Evolutionary conservation across 352 stramenopile species (phyloP).

Genomic region (Pythium plurisporium): DNA sequence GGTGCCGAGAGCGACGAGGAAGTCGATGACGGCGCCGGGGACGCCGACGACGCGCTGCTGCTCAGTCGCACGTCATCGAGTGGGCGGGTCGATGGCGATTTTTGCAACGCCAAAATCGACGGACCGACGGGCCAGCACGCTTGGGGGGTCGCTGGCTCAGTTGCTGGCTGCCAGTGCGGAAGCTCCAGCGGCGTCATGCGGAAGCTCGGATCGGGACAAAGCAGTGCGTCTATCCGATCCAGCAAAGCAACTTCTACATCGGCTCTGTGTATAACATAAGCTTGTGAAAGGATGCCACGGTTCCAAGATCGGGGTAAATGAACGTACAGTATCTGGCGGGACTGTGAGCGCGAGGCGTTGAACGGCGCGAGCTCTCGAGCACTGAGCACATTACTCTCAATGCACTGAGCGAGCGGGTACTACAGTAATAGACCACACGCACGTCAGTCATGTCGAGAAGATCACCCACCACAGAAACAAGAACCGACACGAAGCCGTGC

Average conservation of each 20-base stretch:
- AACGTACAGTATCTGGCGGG: conserved; percentile 6
- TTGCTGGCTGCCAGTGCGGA: neutral
- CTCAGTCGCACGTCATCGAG: conserved; percentile 19
- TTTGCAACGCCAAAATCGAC: too few relatives aligned
- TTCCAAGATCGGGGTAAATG: neutral
- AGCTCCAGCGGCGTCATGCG: conserved; percentile 9
- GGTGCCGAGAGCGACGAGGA: neutral
- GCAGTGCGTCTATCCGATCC: neutral
- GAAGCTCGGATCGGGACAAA: neutral
- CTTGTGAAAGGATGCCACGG: neutral
- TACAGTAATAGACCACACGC: too few relatives aligned
- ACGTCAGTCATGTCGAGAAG: too few relatives aligned
- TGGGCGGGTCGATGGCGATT: neutral
- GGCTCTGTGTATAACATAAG: conserved; percentile 1
- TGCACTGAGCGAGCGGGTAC: conserved; percentile 26
- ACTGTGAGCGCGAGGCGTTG: neutral
- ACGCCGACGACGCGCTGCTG: conserved; percentile 13
- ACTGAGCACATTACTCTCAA: conserved; percentile 19
- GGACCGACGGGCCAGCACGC: conserved; percentile 27
- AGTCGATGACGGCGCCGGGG: conserved; percentile 1
- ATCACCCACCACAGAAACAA: neutral
- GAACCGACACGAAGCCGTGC: conserved; percentile 19
- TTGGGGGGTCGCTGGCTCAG: neutral
- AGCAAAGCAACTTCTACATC: conserved; percentile 11
- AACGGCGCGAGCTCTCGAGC: neutral